phyloP scores from a whole-genome alignment of 345 rosid genomes.

The Boechera stricta region DNA sequence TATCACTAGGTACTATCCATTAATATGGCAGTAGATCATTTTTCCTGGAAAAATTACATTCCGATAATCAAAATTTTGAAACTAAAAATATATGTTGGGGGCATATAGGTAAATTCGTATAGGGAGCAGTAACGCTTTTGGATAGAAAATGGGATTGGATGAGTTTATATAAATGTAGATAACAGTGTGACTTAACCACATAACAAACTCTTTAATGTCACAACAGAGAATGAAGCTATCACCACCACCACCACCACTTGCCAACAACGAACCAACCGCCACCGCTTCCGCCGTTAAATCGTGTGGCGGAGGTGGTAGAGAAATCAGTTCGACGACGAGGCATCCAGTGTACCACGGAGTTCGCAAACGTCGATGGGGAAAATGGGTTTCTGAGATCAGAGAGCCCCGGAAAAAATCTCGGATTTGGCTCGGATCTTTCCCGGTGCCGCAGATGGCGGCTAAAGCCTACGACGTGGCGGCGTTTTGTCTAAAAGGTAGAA shows the following conservation, averaged over 20 bases:
- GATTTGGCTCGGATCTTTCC: slow-evolving; percentile 87
- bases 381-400: slow-evolving; percentile 91
- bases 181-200: slow-evolving; percentile 31
- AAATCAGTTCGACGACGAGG: slow-evolving; percentile 47
- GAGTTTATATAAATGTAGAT: slow-evolving; percentile 39
- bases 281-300: slow-evolving; percentile 41
- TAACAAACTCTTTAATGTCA: slow-evolving; percentile 36
- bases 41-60: background rate
- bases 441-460: slow-evolving; percentile 89
- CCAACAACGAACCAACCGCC: slow-evolving; percentile 45
- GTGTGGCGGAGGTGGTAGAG: slow-evolving; percentile 30
- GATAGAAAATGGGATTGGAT: slow-evolving; percentile 18
- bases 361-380: slow-evolving; percentile 85
- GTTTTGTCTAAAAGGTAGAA: slow-evolving; percentile 67
- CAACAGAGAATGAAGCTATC: slow-evolving; percentile 53
- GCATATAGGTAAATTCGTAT: slow-evolving; percentile 6
- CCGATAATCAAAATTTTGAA: background rate
- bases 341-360: slow-evolving; percentile 78
- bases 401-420: slow-evolving; percentile 87
- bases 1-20: background rate
- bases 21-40: background rate
- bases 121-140: slow-evolving; percentile 20
- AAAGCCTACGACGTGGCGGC: slow-evolving; percentile 89
- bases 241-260: slow-evolving; percentile 43
- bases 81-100: background rate